Evolutionary conservation across 2,329 filamentous ascomycete genomes (phyloP).

Genomic region (Pseudopithomyces chartarum): DNA sequence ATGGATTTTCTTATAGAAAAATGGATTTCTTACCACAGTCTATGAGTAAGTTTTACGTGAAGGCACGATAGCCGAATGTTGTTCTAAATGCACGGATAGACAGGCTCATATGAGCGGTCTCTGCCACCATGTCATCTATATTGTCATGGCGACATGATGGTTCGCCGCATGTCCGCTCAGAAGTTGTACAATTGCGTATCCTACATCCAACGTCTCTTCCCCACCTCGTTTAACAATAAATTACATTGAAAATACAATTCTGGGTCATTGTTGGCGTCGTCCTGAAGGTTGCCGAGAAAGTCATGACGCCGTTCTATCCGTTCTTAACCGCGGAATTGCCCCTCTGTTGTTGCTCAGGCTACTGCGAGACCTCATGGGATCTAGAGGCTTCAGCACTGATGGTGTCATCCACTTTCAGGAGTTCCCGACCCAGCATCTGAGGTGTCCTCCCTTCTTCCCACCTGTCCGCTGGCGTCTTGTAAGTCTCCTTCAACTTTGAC

Average conservation of each 20-base stretch:
- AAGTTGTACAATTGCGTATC: not conserved
- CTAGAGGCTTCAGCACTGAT: not conserved
- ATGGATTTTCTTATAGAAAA: not conserved
- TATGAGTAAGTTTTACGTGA: not conserved
- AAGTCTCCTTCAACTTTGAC: slow-evolving; percentile 13
- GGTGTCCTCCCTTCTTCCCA: slow-evolving; percentile 33
- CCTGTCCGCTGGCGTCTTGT: slow-evolving; percentile 45
- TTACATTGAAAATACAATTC: slow-evolving; percentile 15
- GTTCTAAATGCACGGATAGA: too few relatives aligned
- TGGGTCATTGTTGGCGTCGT: not conserved
- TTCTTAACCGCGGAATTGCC: not conserved
- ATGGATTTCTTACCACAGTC: not conserved
- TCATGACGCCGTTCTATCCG: not conserved
- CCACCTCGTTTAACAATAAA: slow-evolving; percentile 6
- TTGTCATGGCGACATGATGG: too few relatives aligned
- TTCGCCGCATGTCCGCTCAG: too few relatives aligned
- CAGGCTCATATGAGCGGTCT: too few relatives aligned
- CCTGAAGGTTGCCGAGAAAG: not conserved
- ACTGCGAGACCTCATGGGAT: not conserved
- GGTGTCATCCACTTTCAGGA: not conserved
- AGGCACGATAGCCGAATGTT: too few relatives aligned
- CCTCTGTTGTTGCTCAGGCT: not conserved
- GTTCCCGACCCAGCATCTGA: slow-evolving; percentile 14
- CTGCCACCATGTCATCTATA: too few relatives aligned
- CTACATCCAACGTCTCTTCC: not conserved